Conservation (phyloP, 495 filamentous ascomycete species). For the Penicillium subrubescens region DNA sequence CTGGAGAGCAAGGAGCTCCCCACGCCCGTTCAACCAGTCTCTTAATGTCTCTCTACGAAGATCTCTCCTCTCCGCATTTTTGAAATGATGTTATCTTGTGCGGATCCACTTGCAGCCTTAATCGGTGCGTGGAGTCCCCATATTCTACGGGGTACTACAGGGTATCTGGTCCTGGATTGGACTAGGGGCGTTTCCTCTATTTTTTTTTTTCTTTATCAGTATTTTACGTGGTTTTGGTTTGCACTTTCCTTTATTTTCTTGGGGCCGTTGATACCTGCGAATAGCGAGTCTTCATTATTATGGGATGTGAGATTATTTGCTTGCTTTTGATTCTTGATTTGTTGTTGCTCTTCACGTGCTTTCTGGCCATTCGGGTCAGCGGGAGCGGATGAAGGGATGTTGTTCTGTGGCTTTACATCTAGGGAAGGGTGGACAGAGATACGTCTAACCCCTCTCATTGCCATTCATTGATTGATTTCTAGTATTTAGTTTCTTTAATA, state of each 20-base stretch:
- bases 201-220: slow-evolving; percentile 7
- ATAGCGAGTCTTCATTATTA: slow-evolving; percentile 16
- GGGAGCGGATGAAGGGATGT: slow-evolving; percentile 31
- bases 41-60: slow-evolving; percentile 22
- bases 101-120: background rate
- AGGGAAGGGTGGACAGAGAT: background rate
- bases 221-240: background rate
- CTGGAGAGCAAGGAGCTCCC: slow-evolving; percentile 35
- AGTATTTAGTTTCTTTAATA: slow-evolving; percentile 16
- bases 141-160: background rate
- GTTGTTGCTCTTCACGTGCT: slow-evolving; percentile 5
- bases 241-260: slow-evolving; percentile 12
- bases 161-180: background rate
- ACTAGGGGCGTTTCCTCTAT: slow-evolving; percentile 3
- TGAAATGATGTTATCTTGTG: background rate
- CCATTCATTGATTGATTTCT: slow-evolving; percentile 2
- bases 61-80: slow-evolving; percentile 2
- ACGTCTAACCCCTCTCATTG: slow-evolving; percentile 2
- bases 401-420: background rate
- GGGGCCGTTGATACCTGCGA: slow-evolving; percentile 24
- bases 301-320: background rate
- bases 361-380: slow-evolving; percentile 25
- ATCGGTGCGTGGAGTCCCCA: background rate
- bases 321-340: background rate
- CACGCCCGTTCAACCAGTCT: slow-evolving; percentile 40